Base-by-base conservation (phyloP, 208 protist genomes). In the Leptomonas seymouri region DNA sequence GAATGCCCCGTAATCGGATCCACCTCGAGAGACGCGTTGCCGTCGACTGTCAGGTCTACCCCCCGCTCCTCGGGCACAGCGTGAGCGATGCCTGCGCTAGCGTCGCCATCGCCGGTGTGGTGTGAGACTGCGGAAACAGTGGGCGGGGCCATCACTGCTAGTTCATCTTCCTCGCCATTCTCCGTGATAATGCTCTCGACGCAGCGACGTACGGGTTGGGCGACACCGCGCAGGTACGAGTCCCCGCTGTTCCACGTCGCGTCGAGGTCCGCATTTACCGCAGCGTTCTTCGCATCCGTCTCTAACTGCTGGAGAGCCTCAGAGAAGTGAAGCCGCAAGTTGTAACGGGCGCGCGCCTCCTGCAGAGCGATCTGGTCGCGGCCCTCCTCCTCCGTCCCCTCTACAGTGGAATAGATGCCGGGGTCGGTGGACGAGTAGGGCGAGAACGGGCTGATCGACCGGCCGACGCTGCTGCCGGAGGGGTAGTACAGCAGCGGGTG, bases 341-440 rank as follows among this genome's bases (percentile, higher is more conserved):
- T 82, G 73, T 93, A 93, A 4, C 85, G 80, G 34, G 73, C 77
- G 5, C 88, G 82, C 23, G 85, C 85, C 74, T 93, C 85, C 75
- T 88, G 61, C 44, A 93, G 68, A 12, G 78, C 76, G 21, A 91
- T 59, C 56, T 87, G 78, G 51, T 93, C 85, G 5, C 88, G 82
- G 27, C 71, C 66, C 55, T 87, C 85, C 16, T 84, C 69, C 74
- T 93, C 87, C 49, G 80, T 69, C 44, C 56, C 67, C 45, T 87
- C 77, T 48, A 80, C 53, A 16, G 3, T 76, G 27, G 49, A 20
- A 18, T 20, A 23, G 36, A 18, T 25, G 6, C 50, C 50, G 5
- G 62, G 54, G 11, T 50, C 39, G 11, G 42, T 81, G 16, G 58
- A 64, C 16, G 44, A 63, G 75, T 59, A 59, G 34, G 54, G 54